These are phyloP conservation scores for Xylaria acuta DNA, from an alignment of 495 filamentous ascomycete species.

Conservation along the genomic window DNA sequence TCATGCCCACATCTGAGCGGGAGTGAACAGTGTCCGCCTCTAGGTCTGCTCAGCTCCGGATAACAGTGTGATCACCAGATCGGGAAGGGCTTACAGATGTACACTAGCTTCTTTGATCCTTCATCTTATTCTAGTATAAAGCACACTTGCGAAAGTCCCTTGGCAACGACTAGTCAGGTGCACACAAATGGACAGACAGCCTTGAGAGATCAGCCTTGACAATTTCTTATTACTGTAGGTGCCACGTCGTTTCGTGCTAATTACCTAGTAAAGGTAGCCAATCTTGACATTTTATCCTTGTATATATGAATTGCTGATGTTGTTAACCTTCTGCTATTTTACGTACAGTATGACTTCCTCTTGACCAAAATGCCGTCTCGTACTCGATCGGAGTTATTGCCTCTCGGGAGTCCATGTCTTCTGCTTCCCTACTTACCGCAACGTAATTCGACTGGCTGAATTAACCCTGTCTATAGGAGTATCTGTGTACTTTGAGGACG, in stretches of 20 bases:
- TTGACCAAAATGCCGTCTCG: background rate
- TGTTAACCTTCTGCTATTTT: background rate
- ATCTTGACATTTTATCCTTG: slow-evolving; percentile 9
- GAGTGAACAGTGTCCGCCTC: slow-evolving; percentile 24
- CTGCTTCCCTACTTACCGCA: slow-evolving; percentile 16
- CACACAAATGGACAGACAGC: slow-evolving; percentile 12
- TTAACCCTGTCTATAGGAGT: slow-evolving; percentile 27
- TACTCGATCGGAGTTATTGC: slow-evolving; percentile 17
- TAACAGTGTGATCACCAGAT: slow-evolving; percentile 23
- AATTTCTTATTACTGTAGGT: slow-evolving; percentile 26
- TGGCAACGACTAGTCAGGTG: slow-evolving; percentile 15
- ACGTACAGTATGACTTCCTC: background rate
- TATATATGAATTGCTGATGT: background rate
- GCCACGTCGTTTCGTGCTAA: slow-evolving; percentile 26
- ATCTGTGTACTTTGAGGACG: slow-evolving; percentile 11
- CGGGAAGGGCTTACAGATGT: slow-evolving; percentile 25
- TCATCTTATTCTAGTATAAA: slow-evolving; percentile 22
- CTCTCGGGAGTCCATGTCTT: slow-evolving; percentile 15
- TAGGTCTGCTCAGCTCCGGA: slow-evolving; percentile 27
- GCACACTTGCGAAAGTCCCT: slow-evolving; percentile 18
- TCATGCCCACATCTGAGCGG: slow-evolving; percentile 12
- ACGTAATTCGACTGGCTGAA: slow-evolving; percentile 16
- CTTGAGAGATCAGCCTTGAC: slow-evolving; percentile 28
- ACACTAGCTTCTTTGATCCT: slow-evolving; percentile 29
- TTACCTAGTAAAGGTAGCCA: slow-evolving; percentile 19